Evolutionary conservation across 1,284 basidiomycete species (phyloP), one percentile per base, ranked within the genome.

Genomic region (Ganoderma lucidum): DNA sequence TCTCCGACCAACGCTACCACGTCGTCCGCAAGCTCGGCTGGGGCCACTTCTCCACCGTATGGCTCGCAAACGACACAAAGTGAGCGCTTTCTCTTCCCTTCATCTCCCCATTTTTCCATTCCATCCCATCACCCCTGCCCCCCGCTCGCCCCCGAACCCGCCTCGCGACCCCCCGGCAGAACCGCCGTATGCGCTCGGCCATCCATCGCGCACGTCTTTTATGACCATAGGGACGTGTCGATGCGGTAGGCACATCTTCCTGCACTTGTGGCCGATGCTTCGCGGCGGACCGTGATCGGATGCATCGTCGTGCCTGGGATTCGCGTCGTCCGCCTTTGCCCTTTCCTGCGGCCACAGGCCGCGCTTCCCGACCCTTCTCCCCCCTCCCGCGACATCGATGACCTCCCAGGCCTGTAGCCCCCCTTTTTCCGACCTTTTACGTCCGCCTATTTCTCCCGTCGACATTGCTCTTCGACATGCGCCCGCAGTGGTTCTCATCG

Each of bases 251-350:
- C 66, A 28, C 19, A 32, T 10, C 23, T 71, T 62, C 39, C 23
- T 56, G 48, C 44, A 39, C 3, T 42, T 66, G 63, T 39, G 64
- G 19, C 72, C 72, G 72, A 67, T 71, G 66, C 62, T 53, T 65
- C 39, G 23, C 55, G 32, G 14, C 41, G 23, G 35, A 55, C 8
- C 23, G 59, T 56, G 66, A 72, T 72, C 68, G 68, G n/a, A n/a
- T 45, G n/a, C 68, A 72, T 72, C 71, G 62, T 14, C 42, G 14
- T 35, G 17, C 63, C 19, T 42, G 14, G n/a, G n/a, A 64, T 58
- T 44, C 55, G 53, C 28, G 58, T 30, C 37, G 19, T 10, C n/a
- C n/a, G n/a, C 60, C 28, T 41, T 58, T 32, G 30, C 35, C n/a
- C n/a, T n/a, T n/a, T n/a, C n/a, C n/a, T 59, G 56, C 35, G 17